phyloP scores from a whole-genome alignment of 2,329 filamentous ascomycete species.

The Phyllosticta ampelicida region DNA sequence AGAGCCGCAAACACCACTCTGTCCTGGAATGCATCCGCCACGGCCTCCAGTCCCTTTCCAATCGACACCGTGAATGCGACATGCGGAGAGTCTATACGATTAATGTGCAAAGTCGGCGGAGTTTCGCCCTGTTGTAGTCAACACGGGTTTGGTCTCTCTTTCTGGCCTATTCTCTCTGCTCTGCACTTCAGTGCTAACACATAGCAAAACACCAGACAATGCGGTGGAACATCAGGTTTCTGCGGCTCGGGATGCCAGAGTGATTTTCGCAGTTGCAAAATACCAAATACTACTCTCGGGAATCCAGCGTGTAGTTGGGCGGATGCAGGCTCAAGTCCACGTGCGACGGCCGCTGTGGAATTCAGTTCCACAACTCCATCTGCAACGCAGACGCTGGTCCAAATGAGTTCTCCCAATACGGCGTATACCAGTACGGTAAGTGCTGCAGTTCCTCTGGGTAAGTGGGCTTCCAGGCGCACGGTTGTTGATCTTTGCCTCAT shows the following conservation, averaged over 20 bases:
- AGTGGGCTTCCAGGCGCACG: not conserved
- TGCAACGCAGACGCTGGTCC: slow-evolving; percentile 1
- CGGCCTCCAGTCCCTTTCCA: not conserved
- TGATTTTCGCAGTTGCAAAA: slow-evolving; percentile 2
- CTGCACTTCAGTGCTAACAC: no score
- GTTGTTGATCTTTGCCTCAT: not conserved
- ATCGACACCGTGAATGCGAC: not conserved
- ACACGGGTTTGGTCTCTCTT: not conserved
- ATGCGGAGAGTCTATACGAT: not conserved
- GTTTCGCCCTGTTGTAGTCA: slow-evolving; percentile 5
- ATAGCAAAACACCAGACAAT: not conserved
- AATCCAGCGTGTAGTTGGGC: slow-evolving; percentile 7
- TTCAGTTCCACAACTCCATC: not conserved
- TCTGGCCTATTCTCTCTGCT: no score
- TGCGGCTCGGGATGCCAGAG: slow-evolving; percentile 3
- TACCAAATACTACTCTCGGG: slow-evolving; percentile 4
- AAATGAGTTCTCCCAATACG: not conserved
- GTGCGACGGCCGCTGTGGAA: slow-evolving; percentile 9
- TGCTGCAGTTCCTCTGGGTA: slow-evolving; percentile 4
- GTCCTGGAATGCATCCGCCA: not conserved
- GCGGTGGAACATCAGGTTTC: not conserved
- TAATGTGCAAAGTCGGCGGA: slow-evolving; percentile 5
- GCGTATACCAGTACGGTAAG: slow-evolving; percentile 6
- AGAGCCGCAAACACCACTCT: not conserved
- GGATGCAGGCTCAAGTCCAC: slow-evolving; percentile 1